phyloP scores from a whole-genome alignment of 2,329 filamentous ascomycete genomes.

The Colletotrichum sp. region DNA sequence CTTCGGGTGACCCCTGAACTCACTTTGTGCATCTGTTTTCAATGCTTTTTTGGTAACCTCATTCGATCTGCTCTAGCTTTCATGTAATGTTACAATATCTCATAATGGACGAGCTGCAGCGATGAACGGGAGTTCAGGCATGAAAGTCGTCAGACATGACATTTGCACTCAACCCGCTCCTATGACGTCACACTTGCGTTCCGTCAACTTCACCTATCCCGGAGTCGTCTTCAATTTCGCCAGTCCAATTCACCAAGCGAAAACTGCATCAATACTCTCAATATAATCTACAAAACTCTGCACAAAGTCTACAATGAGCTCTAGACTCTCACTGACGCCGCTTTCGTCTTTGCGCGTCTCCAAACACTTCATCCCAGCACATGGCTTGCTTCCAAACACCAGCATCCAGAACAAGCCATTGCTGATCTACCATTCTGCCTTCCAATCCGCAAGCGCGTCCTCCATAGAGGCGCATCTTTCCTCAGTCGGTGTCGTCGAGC shows the following conservation, averaged over 20 bases:
- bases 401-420: slow-evolving; percentile 67
- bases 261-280: fast-evolving
- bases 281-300: background rate
- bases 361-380: slow-evolving; percentile 62
- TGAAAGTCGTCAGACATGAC: background rate
- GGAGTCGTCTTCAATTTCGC: background rate
- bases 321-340: slow-evolving; percentile 25
- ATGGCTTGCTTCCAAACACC: slow-evolving; percentile 66
- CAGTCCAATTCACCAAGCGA: background rate
- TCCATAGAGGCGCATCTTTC: slow-evolving; percentile 62
- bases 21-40: background rate
- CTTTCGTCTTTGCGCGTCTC: slow-evolving; percentile 60
- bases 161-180: background rate
- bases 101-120: background rate
- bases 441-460: slow-evolving; percentile 50
- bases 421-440: slow-evolving; percentile 68
- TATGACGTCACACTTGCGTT: background rate
- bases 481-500: slow-evolving; percentile 57
- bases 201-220: background rate
- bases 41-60: background rate
- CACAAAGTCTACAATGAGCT: background rate
- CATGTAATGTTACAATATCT: fast-evolving
- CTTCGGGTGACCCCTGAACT: background rate
- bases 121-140: background rate
- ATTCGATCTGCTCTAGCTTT: fast-evolving